A percentile compares a stretch with the other conserved stretches of the same genome.
Conservation (phyloP, 306 rosid species). For the Erythrophleum fordii region DNA sequence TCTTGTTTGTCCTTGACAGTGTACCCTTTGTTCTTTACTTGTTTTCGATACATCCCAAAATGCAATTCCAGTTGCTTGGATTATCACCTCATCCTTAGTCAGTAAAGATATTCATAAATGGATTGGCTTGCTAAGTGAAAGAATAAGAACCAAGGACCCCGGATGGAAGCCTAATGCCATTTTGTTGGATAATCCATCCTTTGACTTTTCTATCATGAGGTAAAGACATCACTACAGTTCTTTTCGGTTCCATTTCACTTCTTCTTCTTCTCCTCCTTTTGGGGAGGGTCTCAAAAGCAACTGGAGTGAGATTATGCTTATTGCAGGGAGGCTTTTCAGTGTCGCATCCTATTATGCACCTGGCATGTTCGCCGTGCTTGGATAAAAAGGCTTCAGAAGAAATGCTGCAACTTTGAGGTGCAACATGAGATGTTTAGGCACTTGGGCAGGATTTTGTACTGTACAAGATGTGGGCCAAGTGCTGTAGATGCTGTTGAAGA, state of each 20-base stretch:
- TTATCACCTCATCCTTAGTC: slow-evolving; percentile 63
- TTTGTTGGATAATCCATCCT: slow-evolving; percentile 75
- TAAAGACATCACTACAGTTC: slow-evolving; percentile 39
- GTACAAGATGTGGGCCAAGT: slow-evolving; percentile 64
- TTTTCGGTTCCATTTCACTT: slow-evolving; percentile 10
- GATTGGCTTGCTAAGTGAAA: slow-evolving; percentile 69
- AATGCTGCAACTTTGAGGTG: slow-evolving; percentile 71
- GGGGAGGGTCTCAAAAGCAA: slow-evolving; percentile 20
- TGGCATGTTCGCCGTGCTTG: slow-evolving; percentile 82
- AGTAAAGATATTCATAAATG: slow-evolving; percentile 68
- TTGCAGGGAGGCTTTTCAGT: slow-evolving; percentile 79
- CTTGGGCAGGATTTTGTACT: slow-evolving; percentile 69
- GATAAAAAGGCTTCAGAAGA: slow-evolving; percentile 61
- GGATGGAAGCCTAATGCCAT: slow-evolving; percentile 71
- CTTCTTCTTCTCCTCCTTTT: background rate
- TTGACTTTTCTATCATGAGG: slow-evolving; percentile 64
- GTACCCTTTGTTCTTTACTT: slow-evolving; percentile 69
- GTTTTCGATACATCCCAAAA: slow-evolving; percentile 73
- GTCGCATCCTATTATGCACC: slow-evolving; percentile 63
- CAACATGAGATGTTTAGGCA: slow-evolving; percentile 70
- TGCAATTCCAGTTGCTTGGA: slow-evolving; percentile 90
- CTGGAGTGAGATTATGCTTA: slow-evolving; percentile 38
- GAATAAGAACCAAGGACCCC: slow-evolving; percentile 65
- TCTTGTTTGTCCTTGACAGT: slow-evolving; percentile 53
- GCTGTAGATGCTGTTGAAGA: slow-evolving; percentile 69